These are phyloP conservation scores for Candida mattraensis DNA, from an alignment of 805 yeast species.

Conservation along the genomic window DNA sequence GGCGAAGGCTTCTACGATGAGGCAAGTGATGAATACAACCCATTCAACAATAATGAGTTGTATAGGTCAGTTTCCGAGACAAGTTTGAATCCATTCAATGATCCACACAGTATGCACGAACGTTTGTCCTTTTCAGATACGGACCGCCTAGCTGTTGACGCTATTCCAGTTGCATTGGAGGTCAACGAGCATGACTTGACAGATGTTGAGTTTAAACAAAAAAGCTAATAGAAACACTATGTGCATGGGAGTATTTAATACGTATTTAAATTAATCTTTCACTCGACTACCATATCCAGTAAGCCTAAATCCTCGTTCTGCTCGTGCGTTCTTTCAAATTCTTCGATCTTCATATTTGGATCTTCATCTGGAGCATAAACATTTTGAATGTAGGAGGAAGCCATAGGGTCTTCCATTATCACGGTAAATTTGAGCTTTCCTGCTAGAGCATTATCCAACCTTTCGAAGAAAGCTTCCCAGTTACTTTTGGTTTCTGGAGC, in stretches of 20 bases:
- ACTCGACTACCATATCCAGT: slow-evolving; percentile 42
- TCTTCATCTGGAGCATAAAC: slow-evolving; percentile 98
- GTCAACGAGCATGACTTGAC: slow-evolving; percentile 7
- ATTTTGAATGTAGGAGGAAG: slow-evolving; percentile 93
- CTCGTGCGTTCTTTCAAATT: slow-evolving; percentile 82
- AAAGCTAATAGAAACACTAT: background rate
- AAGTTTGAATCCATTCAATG: slow-evolving; percentile 32
- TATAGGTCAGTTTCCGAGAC: slow-evolving; percentile 27
- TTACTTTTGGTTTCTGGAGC: slow-evolving; percentile 69
- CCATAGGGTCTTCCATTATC: slow-evolving; percentile 90
- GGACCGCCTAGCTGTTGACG: background rate
- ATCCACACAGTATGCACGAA: slow-evolving; percentile 5
- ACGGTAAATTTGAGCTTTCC: slow-evolving; percentile 85
- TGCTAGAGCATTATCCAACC: slow-evolving; percentile 71
- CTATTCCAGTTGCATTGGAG: background rate
- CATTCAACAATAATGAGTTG: slow-evolving; percentile 21
- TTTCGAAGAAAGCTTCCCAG: slow-evolving; percentile 79
- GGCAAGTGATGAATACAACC: slow-evolving; percentile 19
- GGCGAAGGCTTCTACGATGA: slow-evolving; percentile 7
- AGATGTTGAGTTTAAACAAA: slow-evolving; percentile 10
- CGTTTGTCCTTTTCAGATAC: background rate
- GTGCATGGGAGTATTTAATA: background rate
- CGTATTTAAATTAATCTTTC: background rate
- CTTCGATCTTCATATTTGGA: slow-evolving; percentile 92
- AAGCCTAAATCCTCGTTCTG: slow-evolving; percentile 93